Evolutionary conservation across 768 basidiomycete genomes (phyloP).

Genomic region (Coprinopsis cinerea): DNA sequence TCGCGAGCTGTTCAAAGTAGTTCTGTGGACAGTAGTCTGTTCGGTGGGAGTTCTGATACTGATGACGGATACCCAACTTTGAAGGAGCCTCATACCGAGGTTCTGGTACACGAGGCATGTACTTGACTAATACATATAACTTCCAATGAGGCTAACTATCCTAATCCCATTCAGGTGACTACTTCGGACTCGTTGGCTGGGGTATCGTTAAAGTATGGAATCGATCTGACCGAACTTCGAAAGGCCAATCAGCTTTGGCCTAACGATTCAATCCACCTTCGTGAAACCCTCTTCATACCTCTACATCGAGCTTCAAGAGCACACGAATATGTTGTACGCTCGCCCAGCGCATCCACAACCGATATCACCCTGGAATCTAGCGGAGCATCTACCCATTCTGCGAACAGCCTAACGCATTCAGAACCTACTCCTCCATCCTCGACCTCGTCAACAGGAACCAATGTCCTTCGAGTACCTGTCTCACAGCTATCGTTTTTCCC

Average conservation of each 20-base stretch:
- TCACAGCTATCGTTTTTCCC: constrained; percentile 54
- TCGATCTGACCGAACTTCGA: constrained; percentile 76
- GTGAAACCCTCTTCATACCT: constrained; percentile 78
- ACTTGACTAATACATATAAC: background rate
- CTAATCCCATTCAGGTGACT: constrained; percentile 43
- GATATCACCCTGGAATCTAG: constrained; percentile 5
- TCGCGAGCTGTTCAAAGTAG: constrained; percentile 30
- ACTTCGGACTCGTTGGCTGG: constrained; percentile 78
- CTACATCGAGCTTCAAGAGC: constrained; percentile 49
- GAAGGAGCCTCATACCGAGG: constrained; percentile 39
- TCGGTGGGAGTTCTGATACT: constrained; percentile 16
- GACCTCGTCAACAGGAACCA: constrained; percentile 18
- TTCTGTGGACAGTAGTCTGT: constrained; percentile 22
- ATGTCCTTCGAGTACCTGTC: constrained; percentile 40
- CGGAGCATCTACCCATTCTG: background rate
- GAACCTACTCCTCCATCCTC: constrained; percentile 15
- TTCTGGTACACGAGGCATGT: constrained; percentile 56
- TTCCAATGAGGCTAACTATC: background rate
- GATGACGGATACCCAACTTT: constrained; percentile 12
- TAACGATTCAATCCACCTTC: constrained; percentile 86
- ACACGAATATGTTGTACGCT: constrained; percentile 26
- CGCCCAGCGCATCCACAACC: constrained; percentile 12
- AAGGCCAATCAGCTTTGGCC: constrained; percentile 91
- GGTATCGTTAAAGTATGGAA: constrained; percentile 85
- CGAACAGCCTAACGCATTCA: background rate